Base-by-base conservation (phyloP, 768 basidiomycete species). In the Tulasnella calospora region DNA sequence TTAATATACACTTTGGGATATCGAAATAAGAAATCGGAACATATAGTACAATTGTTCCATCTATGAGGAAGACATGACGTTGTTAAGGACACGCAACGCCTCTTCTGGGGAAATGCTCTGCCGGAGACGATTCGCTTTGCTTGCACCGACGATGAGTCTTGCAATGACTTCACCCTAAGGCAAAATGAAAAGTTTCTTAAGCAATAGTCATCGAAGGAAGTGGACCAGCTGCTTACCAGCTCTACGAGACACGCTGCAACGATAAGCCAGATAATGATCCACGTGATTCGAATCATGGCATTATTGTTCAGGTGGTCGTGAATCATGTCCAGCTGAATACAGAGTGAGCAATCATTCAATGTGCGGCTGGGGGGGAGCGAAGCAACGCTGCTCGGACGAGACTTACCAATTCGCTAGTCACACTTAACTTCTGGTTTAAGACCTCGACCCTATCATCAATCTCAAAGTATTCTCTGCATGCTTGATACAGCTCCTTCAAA, bases 381-480 rank as follows among this genome's bases (percentile, higher is more conserved):
- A 76, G 67, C 36, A 51, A 51, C n/a, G 51, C n/a, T 8, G 51
- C 9, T 44, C 35, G 27, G 30, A 27, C 6, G 33, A 8, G 36
- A 88, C 93, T 81, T 82, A 96, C 94, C 83, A 98, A 89, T 85
- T 95, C 95, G 81, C 93, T 93, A 19, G 94, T 93, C 9, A 96
- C 92, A 5, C 90, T 91, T 47, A 98, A 85, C 80, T 94, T 92
- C 83, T 97, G 96, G 83, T 96, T 97, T 80, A 98, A 84, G 15
- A 91, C 92, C 83, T 92, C 89, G 40, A 96, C 95, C 46, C 96
- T 85, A 5, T 88, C 89, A 46, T 89, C 90, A 74, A 98, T 95
- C 84, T 98, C 96, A 89, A 98, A 94, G 82, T 98, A 98, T 81
- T 96, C 96, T 78, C 95, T 87, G 71, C 96, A 95, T 0, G 95